Base-by-base conservation (phyloP, 129 eudicot genomes). In the Kitagawia praeruptora region DNA sequence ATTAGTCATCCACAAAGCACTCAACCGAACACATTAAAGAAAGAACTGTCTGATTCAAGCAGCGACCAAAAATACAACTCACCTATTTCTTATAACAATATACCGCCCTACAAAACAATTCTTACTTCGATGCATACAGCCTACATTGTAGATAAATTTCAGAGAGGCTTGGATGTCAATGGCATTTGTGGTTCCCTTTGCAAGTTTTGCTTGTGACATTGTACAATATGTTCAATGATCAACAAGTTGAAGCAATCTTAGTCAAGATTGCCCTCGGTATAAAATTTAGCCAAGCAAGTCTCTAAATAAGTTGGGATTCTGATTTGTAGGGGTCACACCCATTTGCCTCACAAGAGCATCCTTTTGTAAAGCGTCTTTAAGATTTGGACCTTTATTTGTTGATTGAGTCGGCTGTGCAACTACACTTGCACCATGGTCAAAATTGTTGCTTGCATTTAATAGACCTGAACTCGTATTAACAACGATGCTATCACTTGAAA, bases 341-440 rank as follows among this genome's bases (percentile, higher is more conserved):
- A 92, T 83, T 75, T 96, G 94, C 82, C 99, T 90, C 53, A 92
- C 99, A 2, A 90, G 89, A 45, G 97, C 88, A 79, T 96, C 99
- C 82, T 88, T 96, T 58, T 89, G 89, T 85, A 96, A 56, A 54
- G 98, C 89, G 69, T 92, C 95, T 85, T 87, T 89, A 38, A 78
- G 82, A 72, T 89, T 90, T 38, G 97, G 95, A 79, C 98, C 99
- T 83, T 96, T 96, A 81, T 85, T 92, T 77, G 82, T 87, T 77
- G 80, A 64, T 42, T 87, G 87, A 28, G 87, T 37, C 37, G 80
- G 45, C 37, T 72, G 71, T 31, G 75, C 73, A 38, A 67, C 81
- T 13, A 75, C 80, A 81, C 28, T 64, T 71, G 77, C 92, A 27
- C 84, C 86, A 66, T 76, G 81, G 39, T 79, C 83, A 48, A 86